Percentiles rank a stretch among this genome's conserved stretches.
phyloP scores from a whole-genome alignment of 768 basidiomycete species.

The Amanita thiersii region DNA sequence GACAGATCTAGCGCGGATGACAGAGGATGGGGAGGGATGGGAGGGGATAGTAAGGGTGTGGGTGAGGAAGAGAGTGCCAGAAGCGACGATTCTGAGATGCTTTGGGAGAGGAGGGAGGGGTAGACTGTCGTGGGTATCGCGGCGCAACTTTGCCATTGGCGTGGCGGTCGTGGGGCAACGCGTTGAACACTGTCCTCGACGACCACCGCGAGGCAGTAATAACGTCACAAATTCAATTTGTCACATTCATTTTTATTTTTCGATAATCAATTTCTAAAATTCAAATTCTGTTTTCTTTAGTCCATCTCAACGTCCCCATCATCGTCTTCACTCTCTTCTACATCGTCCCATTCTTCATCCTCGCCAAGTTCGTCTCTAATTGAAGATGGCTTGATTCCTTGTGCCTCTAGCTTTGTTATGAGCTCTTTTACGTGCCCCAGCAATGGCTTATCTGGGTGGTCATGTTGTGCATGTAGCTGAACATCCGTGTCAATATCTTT shows the following conservation, averaged over 20 bases:
- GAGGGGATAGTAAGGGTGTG: conserved; percentile 58
- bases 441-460: conserved; percentile 69
- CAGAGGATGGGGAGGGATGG: conserved; percentile 50
- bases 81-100: conserved; percentile 68
- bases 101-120: conserved; percentile 18
- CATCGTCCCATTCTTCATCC: conserved; percentile 53
- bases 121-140: conserved; percentile 28
- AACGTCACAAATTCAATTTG: too few species aligned
- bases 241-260: too few species aligned
- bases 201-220: too few species aligned
- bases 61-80: conserved; percentile 75
- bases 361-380: conserved; percentile 47
- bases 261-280: too few species aligned
- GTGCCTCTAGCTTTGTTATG: conserved; percentile 52
- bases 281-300: too few species aligned
- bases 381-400: conserved; percentile 59
- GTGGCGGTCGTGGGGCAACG: neutral
- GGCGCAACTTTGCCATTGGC: conserved; percentile 40
- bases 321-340: conserved; percentile 60
- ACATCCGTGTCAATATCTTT: conserved; percentile 4
- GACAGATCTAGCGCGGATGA: conserved; percentile 66
- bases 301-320: conserved; percentile 55
- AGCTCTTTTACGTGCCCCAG: conserved; percentile 73
- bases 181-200: too few species aligned
- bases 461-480: conserved; percentile 64